Base-by-base conservation (phyloP, 2,329 filamentous ascomycete species). In the Diplodia corticola region DNA sequence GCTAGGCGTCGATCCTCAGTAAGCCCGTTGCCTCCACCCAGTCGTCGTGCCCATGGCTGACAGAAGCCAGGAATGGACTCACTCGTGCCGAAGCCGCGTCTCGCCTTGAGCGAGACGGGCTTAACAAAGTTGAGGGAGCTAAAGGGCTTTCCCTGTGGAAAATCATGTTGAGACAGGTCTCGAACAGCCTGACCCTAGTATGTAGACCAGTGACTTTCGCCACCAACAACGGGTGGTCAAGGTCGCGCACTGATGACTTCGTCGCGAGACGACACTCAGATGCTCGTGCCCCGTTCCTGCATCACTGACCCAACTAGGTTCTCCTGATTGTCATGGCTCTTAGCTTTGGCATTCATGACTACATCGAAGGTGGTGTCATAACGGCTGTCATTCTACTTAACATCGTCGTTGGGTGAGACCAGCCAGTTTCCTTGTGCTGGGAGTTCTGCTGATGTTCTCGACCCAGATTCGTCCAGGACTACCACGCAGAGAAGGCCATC, bases 151-250 rank as follows among this genome's bases (percentile, higher is more conserved):
- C 89, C 78, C 74, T 89, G 78, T 91, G 88, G 86, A 86, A 89
- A 80, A 90, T 92, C 80, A 84, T 92, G 80, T 78, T 92, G 79
- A 89, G 89, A 75, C 89, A 92, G 81, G 85, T 91, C 71, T 90
- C 89, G 70, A 92, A 92, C 80, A 90, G 89, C 80, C 81, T 92
- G 79, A 92, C 89, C 69, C 83, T 90, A 75, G 88, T 83, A 78
- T 71, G 79, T 74, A 61, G 57, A 61, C 57, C 57, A 61, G 44
- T 17, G 57, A 49, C 17, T 10, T 26, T 61, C n/a, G 57, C 57
- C 57, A 61, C 20, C 44, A 35, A 49, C 40, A 49, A 30, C 40
- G 33, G 20, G 44, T 61, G 57, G 57, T 26, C 44, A 61, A 24
- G 4, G 40, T 35, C 26, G 44, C 48, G 57, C 57, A 49, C 49